phyloP scores from a whole-genome alignment of 352 stramenopile species.

The Phytopythium kandeliae region DNA sequence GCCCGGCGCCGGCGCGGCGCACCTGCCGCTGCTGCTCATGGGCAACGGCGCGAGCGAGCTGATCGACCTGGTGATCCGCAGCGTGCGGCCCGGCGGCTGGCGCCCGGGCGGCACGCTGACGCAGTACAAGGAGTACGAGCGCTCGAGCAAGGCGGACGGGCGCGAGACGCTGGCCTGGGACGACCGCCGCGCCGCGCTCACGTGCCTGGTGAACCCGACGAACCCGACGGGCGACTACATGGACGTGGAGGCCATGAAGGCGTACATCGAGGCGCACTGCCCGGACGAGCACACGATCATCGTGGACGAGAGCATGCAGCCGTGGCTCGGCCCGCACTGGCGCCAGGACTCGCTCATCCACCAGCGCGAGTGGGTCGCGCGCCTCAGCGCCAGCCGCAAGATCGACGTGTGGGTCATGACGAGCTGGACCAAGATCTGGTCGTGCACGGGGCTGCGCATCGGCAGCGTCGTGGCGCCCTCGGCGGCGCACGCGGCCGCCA shows the following conservation, averaged over 20 bases:
- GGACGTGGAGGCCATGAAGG: constrained; percentile 74
- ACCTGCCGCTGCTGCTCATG: constrained; percentile 71
- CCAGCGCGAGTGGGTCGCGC: constrained; percentile 75
- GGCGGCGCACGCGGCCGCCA: constrained; percentile 58
- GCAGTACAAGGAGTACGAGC: constrained; percentile 88
- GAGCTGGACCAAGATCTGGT: constrained; percentile 92
- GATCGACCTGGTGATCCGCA: constrained; percentile 87
- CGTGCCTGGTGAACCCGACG: constrained; percentile 87
- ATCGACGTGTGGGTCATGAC: constrained; percentile 92
- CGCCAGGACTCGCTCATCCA: constrained; percentile 83
- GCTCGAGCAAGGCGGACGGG: constrained; percentile 77
- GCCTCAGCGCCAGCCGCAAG: constrained; percentile 62
- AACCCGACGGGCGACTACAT: constrained; percentile 90
- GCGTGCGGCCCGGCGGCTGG: constrained; percentile 64
- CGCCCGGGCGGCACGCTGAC: constrained; percentile 63
- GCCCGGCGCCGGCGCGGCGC: constrained; percentile 34
- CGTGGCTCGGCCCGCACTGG: constrained; percentile 83
- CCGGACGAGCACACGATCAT: constrained; percentile 88
- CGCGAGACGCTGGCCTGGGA: constrained; percentile 71
- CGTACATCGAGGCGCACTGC: constrained; percentile 82
- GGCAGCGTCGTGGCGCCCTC: constrained; percentile 85
- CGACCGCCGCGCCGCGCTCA: constrained; percentile 64
- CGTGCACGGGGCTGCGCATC: constrained; percentile 85
- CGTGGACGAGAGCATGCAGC: constrained; percentile 90
- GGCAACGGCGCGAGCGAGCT: constrained; percentile 82